Percentiles rank a stretch among this genome's conserved stretches.
These are phyloP conservation scores for Chlorella sp. DNA, from an alignment of 139 green algal genomes.

Conservation along the genomic window DNA sequence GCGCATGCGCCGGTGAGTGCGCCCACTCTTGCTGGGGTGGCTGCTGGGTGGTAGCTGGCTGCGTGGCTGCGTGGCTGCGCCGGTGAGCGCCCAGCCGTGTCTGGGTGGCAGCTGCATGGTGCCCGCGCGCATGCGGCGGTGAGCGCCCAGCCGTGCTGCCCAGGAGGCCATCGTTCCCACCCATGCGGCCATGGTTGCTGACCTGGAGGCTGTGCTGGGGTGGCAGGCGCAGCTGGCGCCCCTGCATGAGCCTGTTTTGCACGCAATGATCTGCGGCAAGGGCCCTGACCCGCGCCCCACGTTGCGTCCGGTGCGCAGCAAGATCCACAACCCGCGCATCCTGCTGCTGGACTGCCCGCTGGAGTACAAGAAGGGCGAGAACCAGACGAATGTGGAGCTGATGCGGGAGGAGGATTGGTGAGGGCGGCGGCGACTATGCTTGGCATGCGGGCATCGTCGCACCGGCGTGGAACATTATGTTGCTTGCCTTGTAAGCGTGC, in stretches of 20 bases:
- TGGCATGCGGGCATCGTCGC: too few relatives aligned
- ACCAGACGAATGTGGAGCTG: slow-evolving; percentile 99
- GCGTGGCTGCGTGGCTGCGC: too few relatives aligned
- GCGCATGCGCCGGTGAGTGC: slow-evolving; percentile 83
- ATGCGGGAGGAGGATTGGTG: slow-evolving; percentile 96
- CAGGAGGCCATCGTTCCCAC: not conserved
- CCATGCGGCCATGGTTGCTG: too few relatives aligned
- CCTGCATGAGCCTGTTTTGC: too few relatives aligned
- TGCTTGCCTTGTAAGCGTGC: not conserved
- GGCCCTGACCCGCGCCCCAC: too few relatives aligned
- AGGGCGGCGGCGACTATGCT: not conserved
- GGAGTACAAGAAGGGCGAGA: slow-evolving; percentile 99
- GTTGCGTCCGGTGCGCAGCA: too few relatives aligned
- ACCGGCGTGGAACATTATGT: not conserved
- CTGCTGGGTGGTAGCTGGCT: slow-evolving; percentile 48
- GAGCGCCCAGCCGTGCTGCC: not conserved
- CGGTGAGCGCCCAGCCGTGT: not conserved
- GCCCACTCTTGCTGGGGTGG: not conserved
- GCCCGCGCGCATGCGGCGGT: slow-evolving; percentile 92
- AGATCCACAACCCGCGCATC: slow-evolving; percentile 94
- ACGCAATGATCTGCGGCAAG: too few relatives aligned
- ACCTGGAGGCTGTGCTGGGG: too few relatives aligned
- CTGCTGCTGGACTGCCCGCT: slow-evolving; percentile 98
- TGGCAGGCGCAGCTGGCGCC: too few relatives aligned
- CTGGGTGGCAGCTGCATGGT: slow-evolving; percentile 53